Conservation (phyloP, 2,329 filamentous ascomycete species). For the Elsinoe ampelina region DNA sequence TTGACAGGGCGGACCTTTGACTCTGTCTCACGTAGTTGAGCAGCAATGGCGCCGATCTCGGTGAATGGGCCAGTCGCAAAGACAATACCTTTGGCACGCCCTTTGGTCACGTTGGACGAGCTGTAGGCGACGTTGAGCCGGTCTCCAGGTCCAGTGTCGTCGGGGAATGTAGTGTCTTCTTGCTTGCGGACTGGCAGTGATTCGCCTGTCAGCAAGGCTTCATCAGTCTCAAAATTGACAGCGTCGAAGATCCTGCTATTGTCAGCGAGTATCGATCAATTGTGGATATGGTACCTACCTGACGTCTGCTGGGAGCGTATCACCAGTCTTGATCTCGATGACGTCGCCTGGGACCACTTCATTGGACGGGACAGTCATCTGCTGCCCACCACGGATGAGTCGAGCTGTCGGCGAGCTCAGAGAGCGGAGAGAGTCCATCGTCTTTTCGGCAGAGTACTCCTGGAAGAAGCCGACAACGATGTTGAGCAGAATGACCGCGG, state of each 20-base stretch:
- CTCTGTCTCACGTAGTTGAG: slow-evolving; percentile 47
- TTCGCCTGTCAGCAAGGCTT: slow-evolving; percentile 62
- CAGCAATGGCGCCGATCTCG: slow-evolving; percentile 59
- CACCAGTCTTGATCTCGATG: slow-evolving; percentile 38
- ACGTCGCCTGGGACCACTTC: slow-evolving; percentile 42
- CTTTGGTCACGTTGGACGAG: slow-evolving; percentile 54
- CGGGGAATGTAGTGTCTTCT: slow-evolving; percentile 20
- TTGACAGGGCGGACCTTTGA: slow-evolving; percentile 31
- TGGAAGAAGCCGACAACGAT: slow-evolving; percentile 38
- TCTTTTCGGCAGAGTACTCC: slow-evolving; percentile 41
- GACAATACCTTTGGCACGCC: slow-evolving; percentile 51
- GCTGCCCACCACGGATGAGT: slow-evolving; percentile 37
- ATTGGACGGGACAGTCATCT: slow-evolving; percentile 31
- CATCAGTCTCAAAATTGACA: slow-evolving; percentile 61
- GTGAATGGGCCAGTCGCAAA: slow-evolving; percentile 53
- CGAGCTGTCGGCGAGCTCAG: slow-evolving; percentile 39
- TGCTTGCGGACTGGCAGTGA: slow-evolving; percentile 42
- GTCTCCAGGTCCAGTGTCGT: slow-evolving; percentile 49
- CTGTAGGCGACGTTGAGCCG: slow-evolving; percentile 56
- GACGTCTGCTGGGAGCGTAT: slow-evolving; percentile 42
- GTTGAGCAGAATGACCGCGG: slow-evolving; percentile 37
- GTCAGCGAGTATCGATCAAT: not conserved
- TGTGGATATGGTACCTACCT: slow-evolving; percentile 18
- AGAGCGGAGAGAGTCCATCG: slow-evolving; percentile 40
- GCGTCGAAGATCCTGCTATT: slow-evolving; percentile 22